Evolutionary conservation across 2,329 filamentous ascomycete species (phyloP), one percentile per base, ranked within the genome.

Genomic region (Thelonectria blattea): DNA sequence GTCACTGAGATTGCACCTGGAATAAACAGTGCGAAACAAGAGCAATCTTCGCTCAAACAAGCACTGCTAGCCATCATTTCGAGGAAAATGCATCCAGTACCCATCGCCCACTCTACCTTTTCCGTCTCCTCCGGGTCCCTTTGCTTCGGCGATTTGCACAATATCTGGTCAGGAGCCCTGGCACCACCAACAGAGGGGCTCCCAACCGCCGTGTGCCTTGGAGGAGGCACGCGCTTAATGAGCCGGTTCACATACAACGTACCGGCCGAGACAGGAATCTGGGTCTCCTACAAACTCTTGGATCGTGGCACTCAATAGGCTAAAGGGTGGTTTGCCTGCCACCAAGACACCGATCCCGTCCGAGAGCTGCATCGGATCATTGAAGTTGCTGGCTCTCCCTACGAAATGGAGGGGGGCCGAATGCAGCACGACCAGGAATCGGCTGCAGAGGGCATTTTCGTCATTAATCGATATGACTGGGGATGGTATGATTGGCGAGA

Each of bases 91-190:
- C 4, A 30, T 9, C 5, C 27, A 30, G 8, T 30, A 10, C 27
- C 27, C 27, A 30, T 30, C 27, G 27, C 27, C 5, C 27, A 30
- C 5, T 30, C 37, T 41, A 41, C 37, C 14, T 57, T 58, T n/a
- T 22, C 47, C 10, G 56, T 59, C 14, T 39, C 22, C 5, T 59
- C 50, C 10, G 56, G 56, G 11, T 37, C 18, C 5, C 50, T 59
- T 4, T 59, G 56, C n/a, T 59, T 48, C 18, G 56, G 56, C 6
- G 49, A 39, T 37, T 22, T 59, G 50, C 41, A 54, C 43, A 59
- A 59, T 22, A 59, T 59, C 17, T 49, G 42, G 50, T 32, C 24
- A 2, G 56, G 56, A n/a, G 45, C 43, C n/a, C 17, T 37, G 15
- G 32, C 18, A 3, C 11, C 17, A 7, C 42, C n/a, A 1, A 30